phyloP scores from a whole-genome alignment of 1,284 basidiomycete genomes.

The Pseudozyma hubeiensis region DNA sequence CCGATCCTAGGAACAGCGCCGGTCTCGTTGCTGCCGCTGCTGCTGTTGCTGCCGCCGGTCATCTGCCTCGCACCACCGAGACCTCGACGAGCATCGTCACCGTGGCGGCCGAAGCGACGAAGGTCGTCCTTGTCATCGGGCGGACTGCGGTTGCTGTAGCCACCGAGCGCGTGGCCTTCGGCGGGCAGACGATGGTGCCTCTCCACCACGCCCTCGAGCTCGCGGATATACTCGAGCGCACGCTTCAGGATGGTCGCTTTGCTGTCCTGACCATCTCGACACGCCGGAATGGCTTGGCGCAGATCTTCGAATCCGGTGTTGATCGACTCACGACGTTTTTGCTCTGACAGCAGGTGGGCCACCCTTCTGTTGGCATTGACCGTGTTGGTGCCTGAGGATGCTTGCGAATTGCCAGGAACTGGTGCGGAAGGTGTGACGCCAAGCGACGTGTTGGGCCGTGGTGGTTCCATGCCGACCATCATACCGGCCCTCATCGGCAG shows the following conservation, averaged over 20 bases:
- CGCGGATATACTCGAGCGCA: slow-evolving; percentile 51
- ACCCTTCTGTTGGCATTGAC: slow-evolving; percentile 47
- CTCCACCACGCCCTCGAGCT: slow-evolving; percentile 44
- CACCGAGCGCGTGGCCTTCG: slow-evolving; percentile 16
- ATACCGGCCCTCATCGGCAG: slow-evolving; percentile 16
- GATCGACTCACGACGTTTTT: slow-evolving; percentile 54
- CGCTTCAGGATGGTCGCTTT: slow-evolving; percentile 52
- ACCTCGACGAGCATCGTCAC: slow-evolving; percentile 29
- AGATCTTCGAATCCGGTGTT: slow-evolving; percentile 55
- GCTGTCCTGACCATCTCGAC: slow-evolving; percentile 54
- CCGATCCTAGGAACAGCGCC: slow-evolving; percentile 30
- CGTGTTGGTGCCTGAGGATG: slow-evolving; percentile 15
- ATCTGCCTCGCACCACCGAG: slow-evolving; percentile 13
- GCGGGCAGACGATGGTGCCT: slow-evolving; percentile 26
- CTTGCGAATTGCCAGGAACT: slow-evolving; percentile 1
- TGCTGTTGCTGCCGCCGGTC: slow-evolving; percentile 11
- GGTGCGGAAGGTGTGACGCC: slow-evolving; percentile 15
- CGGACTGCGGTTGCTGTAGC: slow-evolving; percentile 44
- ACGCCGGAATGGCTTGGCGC: slow-evolving; percentile 44
- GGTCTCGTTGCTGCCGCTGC: slow-evolving; percentile 19
- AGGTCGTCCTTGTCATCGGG: slow-evolving; percentile 43
- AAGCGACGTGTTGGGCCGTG: slow-evolving; percentile 31
- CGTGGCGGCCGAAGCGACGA: slow-evolving; percentile 40
- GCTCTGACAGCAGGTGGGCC: slow-evolving; percentile 47
- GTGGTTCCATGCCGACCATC: slow-evolving; percentile 38